phyloP scores from a whole-genome alignment of 140 eudicot genomes.

The Ambrosia hybrid region DNA sequence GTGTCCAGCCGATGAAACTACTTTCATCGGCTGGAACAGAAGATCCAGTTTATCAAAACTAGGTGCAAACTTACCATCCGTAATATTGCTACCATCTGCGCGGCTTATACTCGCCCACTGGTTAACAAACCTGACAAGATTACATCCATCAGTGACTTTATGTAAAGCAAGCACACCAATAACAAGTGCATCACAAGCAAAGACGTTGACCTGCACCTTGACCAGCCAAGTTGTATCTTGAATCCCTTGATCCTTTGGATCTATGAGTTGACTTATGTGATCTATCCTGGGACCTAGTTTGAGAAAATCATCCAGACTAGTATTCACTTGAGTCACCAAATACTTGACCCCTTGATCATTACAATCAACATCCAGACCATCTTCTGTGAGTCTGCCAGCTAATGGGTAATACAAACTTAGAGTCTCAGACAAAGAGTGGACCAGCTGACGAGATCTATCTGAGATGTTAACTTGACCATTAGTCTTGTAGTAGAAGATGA shows the following conservation, averaged over 20 bases:
- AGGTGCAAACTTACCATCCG: background rate
- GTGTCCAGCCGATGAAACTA: background rate
- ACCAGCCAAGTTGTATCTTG: slow-evolving; percentile 13
- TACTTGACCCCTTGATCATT: slow-evolving; percentile 45
- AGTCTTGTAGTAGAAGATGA: slow-evolving; percentile 30
- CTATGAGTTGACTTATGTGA: slow-evolving; percentile 21
- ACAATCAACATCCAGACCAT: slow-evolving; percentile 37
- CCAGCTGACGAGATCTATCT: slow-evolving; percentile 18
- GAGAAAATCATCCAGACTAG: slow-evolving; percentile 24
- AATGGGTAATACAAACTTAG: slow-evolving; percentile 41
- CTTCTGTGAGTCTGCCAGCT: slow-evolving; percentile 39
- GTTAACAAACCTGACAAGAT: slow-evolving; percentile 27
- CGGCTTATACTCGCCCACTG: slow-evolving; percentile 34
- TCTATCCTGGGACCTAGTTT: slow-evolving; percentile 15
- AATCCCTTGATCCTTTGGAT: slow-evolving; percentile 10
- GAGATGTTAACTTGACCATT: slow-evolving; percentile 8
- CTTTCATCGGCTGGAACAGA: slow-evolving; percentile 23
- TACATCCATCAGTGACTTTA: slow-evolving; percentile 27
- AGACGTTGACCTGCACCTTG: slow-evolving; percentile 31
- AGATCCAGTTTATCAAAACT: slow-evolving; percentile 24
- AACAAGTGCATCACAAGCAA: slow-evolving; percentile 38
- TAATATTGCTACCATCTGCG: background rate
- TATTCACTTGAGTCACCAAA: slow-evolving; percentile 25
- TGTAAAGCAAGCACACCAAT: slow-evolving; percentile 33
- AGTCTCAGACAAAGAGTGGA: slow-evolving; percentile 36